Evolutionary conservation across 305 asterid species (phyloP).

Genomic region (Vinca major): DNA sequence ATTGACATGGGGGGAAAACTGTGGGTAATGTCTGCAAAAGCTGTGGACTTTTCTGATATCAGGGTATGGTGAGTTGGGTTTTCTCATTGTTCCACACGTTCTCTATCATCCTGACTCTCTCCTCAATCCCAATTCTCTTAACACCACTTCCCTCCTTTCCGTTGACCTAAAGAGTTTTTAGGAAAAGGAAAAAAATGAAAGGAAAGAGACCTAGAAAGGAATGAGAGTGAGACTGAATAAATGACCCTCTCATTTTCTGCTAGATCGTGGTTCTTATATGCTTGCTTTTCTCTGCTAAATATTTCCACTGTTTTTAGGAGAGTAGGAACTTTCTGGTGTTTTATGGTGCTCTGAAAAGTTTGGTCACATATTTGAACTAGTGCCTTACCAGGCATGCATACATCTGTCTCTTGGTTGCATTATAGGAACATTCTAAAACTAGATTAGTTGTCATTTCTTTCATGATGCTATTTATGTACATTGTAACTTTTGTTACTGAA

Average conservation of each 20-base stretch:
- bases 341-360: not conserved
- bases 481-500: not conserved
- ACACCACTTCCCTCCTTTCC: not conserved
- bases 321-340: constrained; percentile 3
- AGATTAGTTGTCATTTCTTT: not conserved
- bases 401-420: not conserved
- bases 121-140: not conserved
- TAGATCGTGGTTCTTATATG: not conserved
- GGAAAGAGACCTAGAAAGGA: not conserved
- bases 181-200: not conserved
- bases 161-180: not conserved
- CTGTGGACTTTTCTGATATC: not conserved
- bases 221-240: too few species aligned
- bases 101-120: not conserved
- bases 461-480: not conserved
- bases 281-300: not conserved
- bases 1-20: not conserved
- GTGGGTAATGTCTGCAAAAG: not conserved
- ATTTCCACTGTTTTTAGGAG: not conserved
- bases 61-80: not conserved
- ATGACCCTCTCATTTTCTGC: not conserved
- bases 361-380: not conserved
- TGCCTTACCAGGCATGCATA: not conserved
- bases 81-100: not conserved
- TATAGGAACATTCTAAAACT: not conserved